Conservation (phyloP, 306 rosid species). For the Amphicarpaea edgeworthii region DNA sequence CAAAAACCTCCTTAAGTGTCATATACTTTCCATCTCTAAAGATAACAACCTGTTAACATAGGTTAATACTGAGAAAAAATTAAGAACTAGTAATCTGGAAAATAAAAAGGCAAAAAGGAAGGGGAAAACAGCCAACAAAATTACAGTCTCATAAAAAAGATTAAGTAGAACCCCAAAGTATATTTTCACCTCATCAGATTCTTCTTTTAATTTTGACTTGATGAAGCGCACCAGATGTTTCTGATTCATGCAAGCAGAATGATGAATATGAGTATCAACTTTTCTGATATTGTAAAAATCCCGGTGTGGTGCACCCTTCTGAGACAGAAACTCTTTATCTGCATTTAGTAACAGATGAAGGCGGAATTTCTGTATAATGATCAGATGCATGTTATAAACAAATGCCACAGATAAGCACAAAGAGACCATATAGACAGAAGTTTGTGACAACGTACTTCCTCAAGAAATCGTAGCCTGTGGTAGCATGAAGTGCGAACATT, state of each 20-base stretch:
- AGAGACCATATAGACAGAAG: constrained; percentile 33
- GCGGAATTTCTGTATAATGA: constrained; percentile 79
- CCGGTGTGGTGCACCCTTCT: constrained; percentile 88
- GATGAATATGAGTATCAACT: constrained; percentile 93
- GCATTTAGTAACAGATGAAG: constrained; percentile 79
- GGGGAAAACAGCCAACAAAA: constrained; percentile 1
- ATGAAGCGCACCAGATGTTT: constrained; percentile 89
- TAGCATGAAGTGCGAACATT: constrained; percentile 80
- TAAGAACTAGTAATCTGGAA: constrained; percentile 43
- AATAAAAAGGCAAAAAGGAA: constrained; percentile 7
- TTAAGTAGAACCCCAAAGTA: constrained; percentile 2
- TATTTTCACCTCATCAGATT: constrained; percentile 79
- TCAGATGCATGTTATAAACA: constrained; percentile 52
- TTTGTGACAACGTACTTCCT: constrained; percentile 65
- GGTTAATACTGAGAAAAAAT: constrained; percentile 25
- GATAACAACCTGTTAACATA: constrained; percentile 77
- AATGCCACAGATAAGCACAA: constrained; percentile 28
- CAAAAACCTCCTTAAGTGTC: constrained; percentile 90
- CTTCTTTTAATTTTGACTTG: constrained; percentile 79
- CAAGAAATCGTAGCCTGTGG: constrained; percentile 84
- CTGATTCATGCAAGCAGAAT: constrained; percentile 98
- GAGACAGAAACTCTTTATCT: constrained; percentile 76
- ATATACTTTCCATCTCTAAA: constrained; percentile 94
- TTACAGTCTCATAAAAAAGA: background rate
- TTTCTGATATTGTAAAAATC: constrained; percentile 90